Evolutionary conservation across 768 basidiomycete genomes (phyloP), one percentile per base, ranked within the genome.

Genomic region (Collybiopsis confluens): DNA sequence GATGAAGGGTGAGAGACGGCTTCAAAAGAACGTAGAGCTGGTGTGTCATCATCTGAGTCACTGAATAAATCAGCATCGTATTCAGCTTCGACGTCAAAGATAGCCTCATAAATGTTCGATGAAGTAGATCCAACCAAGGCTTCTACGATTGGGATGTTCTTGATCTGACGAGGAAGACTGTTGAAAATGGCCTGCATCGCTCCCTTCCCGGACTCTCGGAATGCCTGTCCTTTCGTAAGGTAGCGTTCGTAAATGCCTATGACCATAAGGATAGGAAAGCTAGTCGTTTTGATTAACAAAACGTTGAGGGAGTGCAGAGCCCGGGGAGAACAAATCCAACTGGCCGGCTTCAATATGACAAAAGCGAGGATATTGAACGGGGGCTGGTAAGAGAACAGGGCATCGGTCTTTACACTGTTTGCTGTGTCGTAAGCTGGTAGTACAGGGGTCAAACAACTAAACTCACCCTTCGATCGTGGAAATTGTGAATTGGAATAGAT

Each of bases 311-410:
- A 78, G 62, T 97, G 94, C n/a, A 96, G 70, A 9, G 81, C 76
- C 35, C 90, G 80, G 2, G 92, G 90, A 2, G 85, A 77, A 15
- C 92, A 69, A 37, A 90, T 62, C 68, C 79, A 94, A 58, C 85
- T 86, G 23, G 86, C 75, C 11, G 93, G 91, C 64, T 90, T 87
- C 45, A 96, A 77, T 54, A 96, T 73, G 26, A 83, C 54, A 65
- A 93, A 85, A 1, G 94, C 94, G 18, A 90, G 70, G 18, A 92
- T 71, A 61, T 91, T 92, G 78, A 92, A 92, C 1, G 93, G 93
- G 1, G 90, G 91, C 59, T 93, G 90, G 62, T 97, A 96, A 44
- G 88, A 92, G 72, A 95, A 92, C 16, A 97, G 73, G 1, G 90
- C 90, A 64, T 95, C 92, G 2, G 87, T 85, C 64, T 93, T 93